A percentile compares a stretch with the other conserved stretches of the same genome.
phyloP scores from a whole-genome alignment of 176 grass and related monocot genomes.

The Leersia perrieri region DNA sequence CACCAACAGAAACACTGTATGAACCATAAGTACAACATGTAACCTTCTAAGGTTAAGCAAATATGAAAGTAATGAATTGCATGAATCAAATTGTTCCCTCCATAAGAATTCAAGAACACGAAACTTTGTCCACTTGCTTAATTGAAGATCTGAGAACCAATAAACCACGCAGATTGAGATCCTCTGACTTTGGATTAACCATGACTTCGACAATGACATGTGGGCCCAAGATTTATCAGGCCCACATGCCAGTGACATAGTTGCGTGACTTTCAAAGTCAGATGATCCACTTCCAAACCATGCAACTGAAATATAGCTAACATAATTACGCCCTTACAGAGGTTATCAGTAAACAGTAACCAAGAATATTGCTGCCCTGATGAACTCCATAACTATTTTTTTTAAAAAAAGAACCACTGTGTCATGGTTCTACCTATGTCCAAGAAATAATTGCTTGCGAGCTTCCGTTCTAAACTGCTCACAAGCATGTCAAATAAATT shows the following conservation, averaged over 20 bases:
- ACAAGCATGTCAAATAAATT: not conserved
- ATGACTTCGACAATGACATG: too few relatives aligned
- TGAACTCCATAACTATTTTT: not conserved
- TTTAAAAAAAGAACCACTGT: not conserved
- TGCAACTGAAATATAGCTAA: not conserved
- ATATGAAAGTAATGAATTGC: not conserved
- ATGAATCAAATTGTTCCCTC: not conserved
- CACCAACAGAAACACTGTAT: not conserved
- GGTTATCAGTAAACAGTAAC: not conserved
- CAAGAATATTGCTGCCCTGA: not conserved
- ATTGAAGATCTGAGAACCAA: not conserved
- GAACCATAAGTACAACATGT: not conserved
- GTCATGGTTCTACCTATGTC: not conserved
- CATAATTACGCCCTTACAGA: not conserved
- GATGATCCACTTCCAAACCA: too few relatives aligned
- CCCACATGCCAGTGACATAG: too few relatives aligned
- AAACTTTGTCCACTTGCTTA: not conserved
- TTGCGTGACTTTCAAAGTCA: too few relatives aligned
- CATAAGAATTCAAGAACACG: not conserved
- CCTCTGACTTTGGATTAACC: too few relatives aligned
- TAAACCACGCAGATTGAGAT: not conserved
- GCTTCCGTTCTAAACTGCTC: not conserved
- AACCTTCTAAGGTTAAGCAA: not conserved
- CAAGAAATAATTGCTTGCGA: not conserved
- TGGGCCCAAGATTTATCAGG: too few relatives aligned